These are phyloP conservation scores for Solanum appendiculatum DNA, from an alignment of 257 asterid genomes.

Conservation along the genomic window DNA sequence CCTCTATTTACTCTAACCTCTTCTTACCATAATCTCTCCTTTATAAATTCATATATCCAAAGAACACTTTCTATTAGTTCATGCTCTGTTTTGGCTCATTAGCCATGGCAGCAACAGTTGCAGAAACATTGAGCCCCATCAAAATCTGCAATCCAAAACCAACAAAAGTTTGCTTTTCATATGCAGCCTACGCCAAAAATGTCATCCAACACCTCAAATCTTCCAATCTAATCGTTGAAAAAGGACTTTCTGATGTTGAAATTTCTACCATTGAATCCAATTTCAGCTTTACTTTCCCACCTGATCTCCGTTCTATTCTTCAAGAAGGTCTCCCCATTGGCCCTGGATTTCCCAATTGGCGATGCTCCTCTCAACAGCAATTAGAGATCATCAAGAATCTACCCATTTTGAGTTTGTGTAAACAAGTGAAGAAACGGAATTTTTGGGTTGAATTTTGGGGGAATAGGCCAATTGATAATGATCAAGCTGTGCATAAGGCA, in stretches of 20 bases:
- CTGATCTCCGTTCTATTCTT: conserved; percentile 79
- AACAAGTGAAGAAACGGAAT: conserved; percentile 25
- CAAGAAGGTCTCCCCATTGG: conserved; percentile 81
- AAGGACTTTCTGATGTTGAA: conserved; percentile 60
- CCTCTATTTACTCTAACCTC: not conserved
- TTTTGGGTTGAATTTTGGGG: conserved; percentile 77
- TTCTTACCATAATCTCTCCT: not conserved
- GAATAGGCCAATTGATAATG: conserved; percentile 34
- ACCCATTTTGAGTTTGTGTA: conserved; percentile 48
- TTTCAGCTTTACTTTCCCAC: conserved; percentile 52
- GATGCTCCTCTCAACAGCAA: conserved; percentile 65
- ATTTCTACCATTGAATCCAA: conserved; percentile 45
- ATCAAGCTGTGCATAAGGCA: conserved; percentile 35
- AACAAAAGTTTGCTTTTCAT: conserved; percentile 62
- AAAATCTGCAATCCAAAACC: conserved; percentile 27
- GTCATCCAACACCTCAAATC: conserved; percentile 37
- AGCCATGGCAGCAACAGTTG: conserved; percentile 22
- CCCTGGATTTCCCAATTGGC: conserved; percentile 85
- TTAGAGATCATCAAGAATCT: conserved; percentile 33
- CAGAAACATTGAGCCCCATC: not conserved
- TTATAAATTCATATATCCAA: not conserved
- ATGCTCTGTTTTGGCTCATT: not conserved
- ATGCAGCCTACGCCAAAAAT: conserved; percentile 84
- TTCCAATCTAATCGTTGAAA: conserved; percentile 49
- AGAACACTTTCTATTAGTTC: not conserved